Base-by-base conservation (phyloP, 495 filamentous ascomycete species). In the Cryomyces antarcticus region DNA sequence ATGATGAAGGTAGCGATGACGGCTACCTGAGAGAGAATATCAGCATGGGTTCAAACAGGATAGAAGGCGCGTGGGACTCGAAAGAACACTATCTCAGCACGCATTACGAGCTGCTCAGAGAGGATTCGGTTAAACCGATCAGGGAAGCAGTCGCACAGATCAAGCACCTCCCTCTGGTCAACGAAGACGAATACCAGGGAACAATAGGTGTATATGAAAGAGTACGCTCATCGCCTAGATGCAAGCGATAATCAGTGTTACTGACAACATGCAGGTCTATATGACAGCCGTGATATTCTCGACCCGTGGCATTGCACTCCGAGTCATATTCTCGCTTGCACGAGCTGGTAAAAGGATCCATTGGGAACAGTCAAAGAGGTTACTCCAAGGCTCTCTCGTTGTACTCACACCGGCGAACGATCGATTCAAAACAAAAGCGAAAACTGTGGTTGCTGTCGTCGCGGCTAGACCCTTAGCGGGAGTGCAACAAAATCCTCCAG, bases 361-460 rank as follows among this genome's bases (percentile, higher is more conserved):
- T 0, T 94, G 86, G 86, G 62, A 72, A 24, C 74, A 84, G 41
- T 82, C 80, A 0, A 79, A 75, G 42, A 72, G 86, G 0, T 64
- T 93, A 6, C 66, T 75, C 4, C 62, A 74, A 0, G 84, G 84
- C 0, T 67, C 69, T 0, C 50, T 92, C 3, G 73, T 94, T 27
- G 84, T 75, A 4, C 50, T 94, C 2, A 75, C 76, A 0, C 72
- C 79, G 0, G 63, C 59, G 2, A 44, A 65, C 0, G 80, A 93
- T 50, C 59, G 58, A 11, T 89, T 93, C 51, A 53, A 62, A 39
- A 72, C 49, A 0, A 69, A 74, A 31, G 85, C 82, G 51, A 70
- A 74, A 31, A 85, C 82, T 52, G 69, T 76, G 30, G 59, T 89
- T 7, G 86, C 80, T 5, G 65, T 77, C 28, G 67, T 94, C 30